A percentile compares a stretch with the other conserved stretches of the same genome.
Conservation (phyloP, 2,329 filamentous ascomycete genomes). For the Nothophaeocryptopus gaeumannii region DNA sequence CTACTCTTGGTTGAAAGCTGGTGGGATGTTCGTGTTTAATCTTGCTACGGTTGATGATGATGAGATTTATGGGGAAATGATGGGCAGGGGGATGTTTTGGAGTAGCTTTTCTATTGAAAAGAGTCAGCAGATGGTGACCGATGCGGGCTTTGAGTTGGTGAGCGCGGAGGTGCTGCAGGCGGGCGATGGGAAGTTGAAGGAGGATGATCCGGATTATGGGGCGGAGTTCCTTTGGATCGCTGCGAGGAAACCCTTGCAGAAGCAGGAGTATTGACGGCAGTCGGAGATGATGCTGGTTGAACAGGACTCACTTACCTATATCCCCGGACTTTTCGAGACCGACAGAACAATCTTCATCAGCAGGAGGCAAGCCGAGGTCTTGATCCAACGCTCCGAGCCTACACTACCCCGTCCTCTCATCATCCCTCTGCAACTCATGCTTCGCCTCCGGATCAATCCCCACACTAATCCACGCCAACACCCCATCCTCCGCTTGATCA, state of each 20-base stretch:
- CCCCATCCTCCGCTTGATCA: slow-evolving; percentile 49
- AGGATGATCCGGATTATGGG: slow-evolving; percentile 26
- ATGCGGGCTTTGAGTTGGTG: slow-evolving; percentile 35
- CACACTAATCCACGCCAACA: slow-evolving; percentile 55
- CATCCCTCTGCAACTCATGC: too few species aligned
- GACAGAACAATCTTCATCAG: too few species aligned
- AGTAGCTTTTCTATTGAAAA: slow-evolving; percentile 32
- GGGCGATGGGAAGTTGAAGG: slow-evolving; percentile 22
- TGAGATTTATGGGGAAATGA: slow-evolving; percentile 28
- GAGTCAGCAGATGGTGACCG: slow-evolving; percentile 37
- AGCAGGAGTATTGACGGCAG: too few species aligned
- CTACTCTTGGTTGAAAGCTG: slow-evolving; percentile 22
- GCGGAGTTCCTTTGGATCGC: slow-evolving; percentile 27
- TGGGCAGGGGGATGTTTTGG: slow-evolving; percentile 31
- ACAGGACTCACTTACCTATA: too few species aligned
- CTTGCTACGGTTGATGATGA: slow-evolving; percentile 24
- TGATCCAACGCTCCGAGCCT: too few species aligned
- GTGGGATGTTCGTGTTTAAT: slow-evolving; percentile 25
- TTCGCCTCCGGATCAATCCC: slow-evolving; percentile 42
- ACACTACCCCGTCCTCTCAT: too few species aligned
- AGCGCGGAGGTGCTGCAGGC: slow-evolving; percentile 17
- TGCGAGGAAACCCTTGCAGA: slow-evolving; percentile 17
- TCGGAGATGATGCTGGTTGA: too few species aligned
- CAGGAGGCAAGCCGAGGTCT: too few species aligned
- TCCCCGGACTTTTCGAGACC: too few species aligned